phyloP scores from a whole-genome alignment of 768 basidiomycete genomes.

The Russula foetens region DNA sequence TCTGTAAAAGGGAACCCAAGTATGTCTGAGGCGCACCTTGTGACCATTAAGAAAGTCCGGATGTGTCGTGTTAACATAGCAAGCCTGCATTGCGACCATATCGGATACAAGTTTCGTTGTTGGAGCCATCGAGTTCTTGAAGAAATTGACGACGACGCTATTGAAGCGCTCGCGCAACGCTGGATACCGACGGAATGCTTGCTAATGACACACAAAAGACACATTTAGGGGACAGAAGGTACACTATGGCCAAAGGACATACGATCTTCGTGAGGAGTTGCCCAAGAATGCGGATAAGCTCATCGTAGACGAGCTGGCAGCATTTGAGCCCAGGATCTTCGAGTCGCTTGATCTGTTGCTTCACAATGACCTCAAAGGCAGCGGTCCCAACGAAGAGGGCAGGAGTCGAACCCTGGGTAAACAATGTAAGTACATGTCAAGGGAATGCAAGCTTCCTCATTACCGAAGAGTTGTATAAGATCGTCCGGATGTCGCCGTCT shows the following conservation, averaged over 20 bases:
- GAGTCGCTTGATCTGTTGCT: slow-evolving; percentile 95
- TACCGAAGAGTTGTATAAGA: slow-evolving; percentile 97
- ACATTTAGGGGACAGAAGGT: background rate
- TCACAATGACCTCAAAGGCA: slow-evolving; percentile 97
- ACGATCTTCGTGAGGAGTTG: slow-evolving; percentile 89
- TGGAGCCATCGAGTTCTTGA: slow-evolving; percentile 88
- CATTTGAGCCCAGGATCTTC: slow-evolving; percentile 94
- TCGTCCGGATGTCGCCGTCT: slow-evolving; percentile 93
- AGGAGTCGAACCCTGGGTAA: slow-evolving; percentile 85
- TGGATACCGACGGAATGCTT: slow-evolving; percentile 94
- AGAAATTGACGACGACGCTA: slow-evolving; percentile 91
- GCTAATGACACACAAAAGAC: slow-evolving; percentile 36
- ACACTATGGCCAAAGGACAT: slow-evolving; percentile 24
- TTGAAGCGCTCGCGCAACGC: slow-evolving; percentile 97
- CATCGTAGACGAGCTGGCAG: slow-evolving; percentile 93
- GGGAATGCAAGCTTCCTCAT: background rate
- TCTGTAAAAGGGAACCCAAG: background rate
- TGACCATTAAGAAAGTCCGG: slow-evolving; percentile 98
- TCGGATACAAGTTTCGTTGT: slow-evolving; percentile 93
- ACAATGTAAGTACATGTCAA: background rate
- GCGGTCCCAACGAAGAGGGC: slow-evolving; percentile 94
- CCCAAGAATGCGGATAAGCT: slow-evolving; percentile 91
- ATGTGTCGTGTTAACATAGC: slow-evolving; percentile 98
- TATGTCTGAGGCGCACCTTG: slow-evolving; percentile 39
- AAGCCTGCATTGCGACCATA: slow-evolving; percentile 97